A percentile compares a stretch with the other conserved stretches of the same genome.
Conservation (phyloP, 139 green algal species). For the Marvania coccoides region DNA sequence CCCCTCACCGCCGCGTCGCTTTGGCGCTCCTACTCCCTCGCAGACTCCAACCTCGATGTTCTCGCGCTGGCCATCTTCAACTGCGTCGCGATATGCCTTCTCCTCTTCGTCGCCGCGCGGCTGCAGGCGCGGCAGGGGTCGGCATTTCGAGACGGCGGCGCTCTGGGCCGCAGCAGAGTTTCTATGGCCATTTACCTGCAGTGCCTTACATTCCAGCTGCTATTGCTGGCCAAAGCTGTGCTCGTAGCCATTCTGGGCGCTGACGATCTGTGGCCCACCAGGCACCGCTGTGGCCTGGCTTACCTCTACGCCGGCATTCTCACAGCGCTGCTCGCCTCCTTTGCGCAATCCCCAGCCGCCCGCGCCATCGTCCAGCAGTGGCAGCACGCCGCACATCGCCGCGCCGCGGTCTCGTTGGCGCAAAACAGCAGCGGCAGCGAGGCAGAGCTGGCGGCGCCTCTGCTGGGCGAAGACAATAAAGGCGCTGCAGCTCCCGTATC, state of each 20-base stretch:
- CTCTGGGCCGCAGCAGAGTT: not conserved
- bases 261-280: slow-evolving; percentile 25
- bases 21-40: slow-evolving; percentile 24
- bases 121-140: no score
- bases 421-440: not conserved
- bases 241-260: slow-evolving; percentile 37
- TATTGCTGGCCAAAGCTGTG: slow-evolving; percentile 52
- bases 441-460: not conserved
- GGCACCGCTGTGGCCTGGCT: slow-evolving; percentile 21
- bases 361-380: not conserved
- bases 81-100: not conserved
- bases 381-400: not conserved
- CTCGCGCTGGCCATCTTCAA: slow-evolving; percentile 21
- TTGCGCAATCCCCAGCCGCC: slow-evolving; percentile 1
- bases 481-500: not conserved
- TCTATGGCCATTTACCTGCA: not conserved
- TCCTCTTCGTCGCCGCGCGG: no score
- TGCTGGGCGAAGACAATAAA: slow-evolving; percentile 18
- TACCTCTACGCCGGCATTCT: slow-evolving; percentile 27
- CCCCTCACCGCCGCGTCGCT: no score
- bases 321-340: slow-evolving; percentile 14
- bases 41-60: slow-evolving; percentile 48
- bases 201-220: slow-evolving; percentile 20
- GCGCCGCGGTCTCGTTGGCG: not conserved
- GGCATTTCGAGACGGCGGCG: not conserved